phyloP scores from a whole-genome alignment of 225 moss, liverwort and hornwort genomes.

The Neckera pumila region DNA sequence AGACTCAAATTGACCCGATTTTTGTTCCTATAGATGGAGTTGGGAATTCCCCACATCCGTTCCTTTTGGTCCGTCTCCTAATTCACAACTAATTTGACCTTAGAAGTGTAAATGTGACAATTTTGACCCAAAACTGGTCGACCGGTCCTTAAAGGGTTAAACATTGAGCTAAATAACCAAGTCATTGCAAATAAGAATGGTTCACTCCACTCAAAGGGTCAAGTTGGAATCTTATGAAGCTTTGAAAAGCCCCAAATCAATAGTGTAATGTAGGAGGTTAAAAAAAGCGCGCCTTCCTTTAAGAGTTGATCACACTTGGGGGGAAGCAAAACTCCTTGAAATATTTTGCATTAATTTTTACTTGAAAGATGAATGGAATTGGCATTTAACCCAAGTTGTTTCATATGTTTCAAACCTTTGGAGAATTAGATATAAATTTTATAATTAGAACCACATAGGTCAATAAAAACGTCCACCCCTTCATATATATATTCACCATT shows the following conservation, averaged over 20 bases:
- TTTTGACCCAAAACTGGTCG: too few relatives aligned
- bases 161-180: neutral
- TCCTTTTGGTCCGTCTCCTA: too few relatives aligned
- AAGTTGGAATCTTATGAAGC: neutral
- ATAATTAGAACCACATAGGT: rapidly evolving
- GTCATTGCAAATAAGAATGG: neutral
- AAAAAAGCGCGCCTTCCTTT: rapidly evolving
- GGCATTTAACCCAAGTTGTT: neutral
- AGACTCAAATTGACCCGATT: too few relatives aligned
- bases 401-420: too few relatives aligned
- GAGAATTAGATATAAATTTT: neutral
- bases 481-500: rapidly evolving
- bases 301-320: neutral
- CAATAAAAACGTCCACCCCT: neutral
- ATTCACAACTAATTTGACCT: too few relatives aligned
- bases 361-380: neutral
- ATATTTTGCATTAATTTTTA: rapidly evolving
- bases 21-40: too few relatives aligned
- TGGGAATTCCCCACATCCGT: too few relatives aligned
- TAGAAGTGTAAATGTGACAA: too few relatives aligned
- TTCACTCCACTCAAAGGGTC: neutral
- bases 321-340: neutral
- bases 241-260: neutral
- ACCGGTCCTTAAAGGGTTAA: too few relatives aligned
- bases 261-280: neutral